phyloP scores from a whole-genome alignment of 306 rosid species.

The Pueraria montana region DNA sequence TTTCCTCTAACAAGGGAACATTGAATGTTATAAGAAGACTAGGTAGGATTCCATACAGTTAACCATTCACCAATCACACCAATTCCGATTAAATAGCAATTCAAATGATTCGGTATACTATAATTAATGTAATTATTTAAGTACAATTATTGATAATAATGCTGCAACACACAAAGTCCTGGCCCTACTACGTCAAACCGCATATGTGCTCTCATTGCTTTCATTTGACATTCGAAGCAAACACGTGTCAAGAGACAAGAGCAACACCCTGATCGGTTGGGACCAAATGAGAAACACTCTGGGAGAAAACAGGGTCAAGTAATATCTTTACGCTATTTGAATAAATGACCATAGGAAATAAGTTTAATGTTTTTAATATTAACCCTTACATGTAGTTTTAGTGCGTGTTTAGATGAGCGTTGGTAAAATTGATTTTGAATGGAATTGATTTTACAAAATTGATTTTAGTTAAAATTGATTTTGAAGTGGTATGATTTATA shows the following conservation, averaged over 20 bases:
- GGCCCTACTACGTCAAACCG: constrained; percentile 17
- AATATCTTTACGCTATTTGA: not conserved
- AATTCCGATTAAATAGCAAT: constrained; percentile 7
- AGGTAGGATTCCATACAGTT: constrained; percentile 30
- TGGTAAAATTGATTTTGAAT: no score
- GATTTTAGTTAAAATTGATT: no score
- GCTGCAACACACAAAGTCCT: not conserved
- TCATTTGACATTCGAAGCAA: constrained; percentile 27
- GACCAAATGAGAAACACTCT: constrained; percentile 3
- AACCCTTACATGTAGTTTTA: not conserved
- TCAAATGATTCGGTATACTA: constrained; percentile 5
- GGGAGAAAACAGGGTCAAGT: not conserved
- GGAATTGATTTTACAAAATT: no score
- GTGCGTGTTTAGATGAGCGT: no score
- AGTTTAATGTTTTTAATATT: not conserved
- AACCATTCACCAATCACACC: not conserved
- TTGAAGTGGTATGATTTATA: no score
- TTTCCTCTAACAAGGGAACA: no score
- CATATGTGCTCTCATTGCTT: constrained; percentile 23
- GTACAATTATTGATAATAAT: constrained; percentile 31
- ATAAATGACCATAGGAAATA: not conserved
- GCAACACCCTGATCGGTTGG: not conserved
- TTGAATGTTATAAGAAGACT: not conserved
- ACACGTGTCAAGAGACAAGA: constrained; percentile 13
- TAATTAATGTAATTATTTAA: not conserved